phyloP scores from a whole-genome alignment of 192 early-diverging fungal species.

The Coemansia sp. region DNA sequence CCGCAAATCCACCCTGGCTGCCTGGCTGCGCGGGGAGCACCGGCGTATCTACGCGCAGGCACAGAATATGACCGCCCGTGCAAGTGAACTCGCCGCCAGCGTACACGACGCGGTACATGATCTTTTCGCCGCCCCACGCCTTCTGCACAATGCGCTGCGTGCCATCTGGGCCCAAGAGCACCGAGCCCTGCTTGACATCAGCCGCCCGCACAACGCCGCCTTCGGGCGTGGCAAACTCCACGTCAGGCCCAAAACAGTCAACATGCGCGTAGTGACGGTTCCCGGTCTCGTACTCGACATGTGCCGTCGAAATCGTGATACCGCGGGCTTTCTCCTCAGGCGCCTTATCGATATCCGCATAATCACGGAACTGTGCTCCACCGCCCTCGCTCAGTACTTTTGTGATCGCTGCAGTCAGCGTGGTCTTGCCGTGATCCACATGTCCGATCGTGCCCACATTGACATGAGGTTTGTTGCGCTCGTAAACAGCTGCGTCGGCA shows the following conservation, averaged over 20 bases:
- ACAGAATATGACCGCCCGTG: conserved; percentile 40
- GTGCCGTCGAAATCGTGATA: conserved; percentile 96
- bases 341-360: conserved; percentile 97
- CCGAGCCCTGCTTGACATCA: conserved; percentile 20
- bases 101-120: conserved; percentile 31
- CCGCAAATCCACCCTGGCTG: neutral
- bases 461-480: conserved; percentile 91
- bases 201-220: conserved; percentile 10
- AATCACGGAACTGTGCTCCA: conserved; percentile 90
- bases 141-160: conserved; percentile 22
- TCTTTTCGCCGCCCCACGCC: conserved; percentile 24
- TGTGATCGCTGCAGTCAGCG: conserved; percentile 97
- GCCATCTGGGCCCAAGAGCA: conserved; percentile 37
- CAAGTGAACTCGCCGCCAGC: conserved; percentile 22
- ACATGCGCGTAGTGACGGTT: conserved; percentile 94
- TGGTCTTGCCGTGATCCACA: conserved; percentile 99
- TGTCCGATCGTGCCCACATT: conserved; percentile 99
- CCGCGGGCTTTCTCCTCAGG: conserved; percentile 97
- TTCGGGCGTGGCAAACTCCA: conserved; percentile 25
- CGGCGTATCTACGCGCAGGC: conserved; percentile 33
- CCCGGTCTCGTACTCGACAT: conserved; percentile 94
- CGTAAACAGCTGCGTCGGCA: conserved; percentile 66
- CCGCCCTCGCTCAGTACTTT: conserved; percentile 83
- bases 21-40: neutral
- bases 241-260: conserved; percentile 61